Evolutionary conservation across 768 basidiomycete genomes (phyloP), one percentile per base, ranked within the genome.

Genomic region (Trametes gibbosa): DNA sequence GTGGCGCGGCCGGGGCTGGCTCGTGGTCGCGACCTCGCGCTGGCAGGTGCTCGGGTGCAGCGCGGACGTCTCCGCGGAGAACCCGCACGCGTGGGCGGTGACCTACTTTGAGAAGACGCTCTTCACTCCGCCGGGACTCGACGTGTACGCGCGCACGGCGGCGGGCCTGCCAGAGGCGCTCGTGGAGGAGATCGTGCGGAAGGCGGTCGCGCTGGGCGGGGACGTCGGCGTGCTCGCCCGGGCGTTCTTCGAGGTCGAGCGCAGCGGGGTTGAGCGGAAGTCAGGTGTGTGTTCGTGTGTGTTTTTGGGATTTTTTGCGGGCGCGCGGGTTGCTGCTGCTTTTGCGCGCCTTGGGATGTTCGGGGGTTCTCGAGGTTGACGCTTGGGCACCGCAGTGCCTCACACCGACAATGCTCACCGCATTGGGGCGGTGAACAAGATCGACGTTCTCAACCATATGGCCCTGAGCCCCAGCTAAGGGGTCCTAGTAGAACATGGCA

Each of bases 71-170:
- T 50, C 53, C 13, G 53, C 57, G 19, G 50, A 42, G 10, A 48
- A 53, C 27, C 19, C 25, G 17, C 48, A 50, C 8, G 65, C 59
- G 17, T 72, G 68, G 68, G 70, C 65, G 34, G 63, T 72, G 16
- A 69, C 66, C 65, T 77, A 69, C 67, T 78, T 79, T 66, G 75
- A 75, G 34, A 73, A 70, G 60, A 77, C 77, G 12, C 67, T 78
- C 16, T 79, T 79, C 70, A 78, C 77, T 0, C 76, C 77, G 6
- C 74, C 76, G 19, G 77, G 77, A 0, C 64, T 79, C 19, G 77
- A 79, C 63, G 71, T 79, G 47, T 79, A 78, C 60, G 52, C 66
- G 17, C 59, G 70, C 19, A 46, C 57, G 6, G 48, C 66, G 7
- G 41, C 41, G 10, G 65, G 63, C 2, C 45, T 71, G 16, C 63